Percentiles rank a stretch among this genome's conserved stretches.
Evolutionary conservation across 768 basidiomycete species (phyloP).

Genomic region (Leucocoprinus sp.): DNA sequence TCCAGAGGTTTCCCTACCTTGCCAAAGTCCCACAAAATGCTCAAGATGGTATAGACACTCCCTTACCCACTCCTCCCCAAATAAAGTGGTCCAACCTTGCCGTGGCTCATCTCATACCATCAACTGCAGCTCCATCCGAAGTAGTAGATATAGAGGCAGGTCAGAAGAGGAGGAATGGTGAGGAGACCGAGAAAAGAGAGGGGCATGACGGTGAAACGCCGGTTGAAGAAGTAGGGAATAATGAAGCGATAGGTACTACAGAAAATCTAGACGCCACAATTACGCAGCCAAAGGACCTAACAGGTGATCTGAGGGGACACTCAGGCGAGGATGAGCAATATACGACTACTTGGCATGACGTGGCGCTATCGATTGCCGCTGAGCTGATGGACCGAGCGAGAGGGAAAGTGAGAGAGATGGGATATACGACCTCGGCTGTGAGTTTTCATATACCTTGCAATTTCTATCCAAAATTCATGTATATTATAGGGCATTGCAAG

Average conservation of each 20-base stretch:
- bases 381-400: constrained; percentile 77
- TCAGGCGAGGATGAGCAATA: constrained; percentile 22
- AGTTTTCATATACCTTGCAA: too few relatives aligned
- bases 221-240: constrained; percentile 6
- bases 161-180: background rate
- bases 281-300: too few relatives aligned
- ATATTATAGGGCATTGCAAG: constrained; percentile 68
- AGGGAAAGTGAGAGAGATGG: constrained; percentile 59
- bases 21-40: constrained; percentile 60
- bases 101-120: constrained; percentile 44
- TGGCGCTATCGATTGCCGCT: constrained; percentile 82
- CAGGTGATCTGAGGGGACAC: constrained; percentile 1
- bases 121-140: constrained; percentile 22
- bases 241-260: background rate
- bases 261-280: too few relatives aligned
- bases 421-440: constrained; percentile 93
- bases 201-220: background rate
- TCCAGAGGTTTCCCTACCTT: constrained; percentile 73
- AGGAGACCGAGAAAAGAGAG: background rate
- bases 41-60: constrained; percentile 64
- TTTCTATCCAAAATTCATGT: too few relatives aligned
- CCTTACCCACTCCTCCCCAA: constrained; percentile 64
- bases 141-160: constrained; percentile 4
- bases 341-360: constrained; percentile 77
- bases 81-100: constrained; percentile 55